phyloP scores from a whole-genome alignment of 352 stramenopile species.

The Phytopythium sindhum region DNA sequence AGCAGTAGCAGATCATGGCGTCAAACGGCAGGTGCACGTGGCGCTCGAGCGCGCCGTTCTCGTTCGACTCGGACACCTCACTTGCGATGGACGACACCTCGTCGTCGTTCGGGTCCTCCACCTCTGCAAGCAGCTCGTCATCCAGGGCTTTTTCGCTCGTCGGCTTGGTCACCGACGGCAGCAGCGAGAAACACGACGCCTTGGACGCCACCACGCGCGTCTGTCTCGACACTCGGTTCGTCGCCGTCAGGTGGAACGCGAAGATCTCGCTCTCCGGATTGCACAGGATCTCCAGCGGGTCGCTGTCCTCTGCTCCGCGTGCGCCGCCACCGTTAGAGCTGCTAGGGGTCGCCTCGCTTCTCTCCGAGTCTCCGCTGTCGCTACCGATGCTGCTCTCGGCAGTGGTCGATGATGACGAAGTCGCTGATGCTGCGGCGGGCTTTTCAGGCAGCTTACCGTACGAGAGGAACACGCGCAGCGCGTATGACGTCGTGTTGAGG shows the following conservation, averaged over 20 bases:
- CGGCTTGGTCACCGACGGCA: conserved; percentile 11
- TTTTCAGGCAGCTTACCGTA: conserved; percentile 71
- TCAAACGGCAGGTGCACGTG: conserved; percentile 75
- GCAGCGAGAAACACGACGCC: conserved; percentile 46
- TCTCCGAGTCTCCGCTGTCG: conserved; percentile 2
- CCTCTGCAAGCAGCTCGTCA: conserved; percentile 8
- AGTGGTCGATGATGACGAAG: conserved; percentile 6
- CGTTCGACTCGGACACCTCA: conserved; percentile 8
- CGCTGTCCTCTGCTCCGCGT: conserved; percentile 48
- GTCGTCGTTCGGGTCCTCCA: conserved; percentile 11
- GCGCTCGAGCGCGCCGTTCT: conserved; percentile 33
- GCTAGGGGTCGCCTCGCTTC: not conserved
- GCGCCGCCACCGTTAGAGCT: conserved; percentile 12
- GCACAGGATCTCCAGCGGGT: conserved; percentile 63
- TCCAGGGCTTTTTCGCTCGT: conserved; percentile 8
- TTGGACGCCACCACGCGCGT: conserved; percentile 56
- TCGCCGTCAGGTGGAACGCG: conserved; percentile 64
- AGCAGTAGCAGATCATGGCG: conserved; percentile 86
- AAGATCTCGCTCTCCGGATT: conserved; percentile 51
- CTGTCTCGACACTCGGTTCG: conserved; percentile 69
- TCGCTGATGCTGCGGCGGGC: not conserved
- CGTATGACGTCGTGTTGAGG: conserved; percentile 65
- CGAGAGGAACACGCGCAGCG: conserved; percentile 78
- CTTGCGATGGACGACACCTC: conserved; percentile 7
- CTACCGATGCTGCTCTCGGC: conserved; percentile 11